A percentile compares a stretch with the other conserved stretches of the same genome.
Conservation (phyloP, 331 rosid species). For the Quercus lobata region DNA sequence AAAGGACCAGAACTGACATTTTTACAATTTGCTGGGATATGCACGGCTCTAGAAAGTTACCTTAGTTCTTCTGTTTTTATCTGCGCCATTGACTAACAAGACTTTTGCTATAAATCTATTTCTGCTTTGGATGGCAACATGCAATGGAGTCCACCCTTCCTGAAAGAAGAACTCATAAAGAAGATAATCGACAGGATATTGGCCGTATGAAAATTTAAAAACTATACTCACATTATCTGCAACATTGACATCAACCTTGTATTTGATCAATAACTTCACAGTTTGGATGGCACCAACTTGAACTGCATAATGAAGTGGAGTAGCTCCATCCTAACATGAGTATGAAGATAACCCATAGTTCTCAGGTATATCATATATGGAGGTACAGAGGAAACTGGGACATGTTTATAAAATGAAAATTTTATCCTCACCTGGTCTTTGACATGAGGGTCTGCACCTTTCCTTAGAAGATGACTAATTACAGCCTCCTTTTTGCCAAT, state of each 20-base stretch:
- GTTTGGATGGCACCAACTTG: slow-evolving; percentile 86
- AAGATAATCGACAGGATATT: background rate
- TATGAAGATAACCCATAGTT: slow-evolving; percentile 14
- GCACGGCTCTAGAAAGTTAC: slow-evolving; percentile 34
- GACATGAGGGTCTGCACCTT: slow-evolving; percentile 87
- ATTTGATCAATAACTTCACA: slow-evolving; percentile 79
- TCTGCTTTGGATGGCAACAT: slow-evolving; percentile 81
- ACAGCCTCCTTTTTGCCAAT: slow-evolving; percentile 81
- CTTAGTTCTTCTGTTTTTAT: slow-evolving; percentile 67
- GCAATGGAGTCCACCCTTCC: slow-evolving; percentile 99
- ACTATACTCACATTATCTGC: slow-evolving; percentile 66
- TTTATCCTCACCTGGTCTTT: slow-evolving; percentile 59
- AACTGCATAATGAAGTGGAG: slow-evolving; percentile 94
- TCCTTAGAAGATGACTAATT: slow-evolving; percentile 84
- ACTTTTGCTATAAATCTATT: slow-evolving; percentile 76
- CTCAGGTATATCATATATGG: background rate
- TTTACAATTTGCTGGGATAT: background rate
- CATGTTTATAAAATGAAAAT: background rate
- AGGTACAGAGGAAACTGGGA: slow-evolving; percentile 3
- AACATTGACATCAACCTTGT: slow-evolving; percentile 69
- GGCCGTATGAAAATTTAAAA: slow-evolving; percentile 2
- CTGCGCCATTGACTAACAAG: slow-evolving; percentile 80
- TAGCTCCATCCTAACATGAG: slow-evolving; percentile 78
- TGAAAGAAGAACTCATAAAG: slow-evolving; percentile 23
- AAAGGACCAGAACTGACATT: background rate